Base-by-base conservation (phyloP, 2,329 filamentous ascomycete genomes). In the Ophiostoma populinum region DNA sequence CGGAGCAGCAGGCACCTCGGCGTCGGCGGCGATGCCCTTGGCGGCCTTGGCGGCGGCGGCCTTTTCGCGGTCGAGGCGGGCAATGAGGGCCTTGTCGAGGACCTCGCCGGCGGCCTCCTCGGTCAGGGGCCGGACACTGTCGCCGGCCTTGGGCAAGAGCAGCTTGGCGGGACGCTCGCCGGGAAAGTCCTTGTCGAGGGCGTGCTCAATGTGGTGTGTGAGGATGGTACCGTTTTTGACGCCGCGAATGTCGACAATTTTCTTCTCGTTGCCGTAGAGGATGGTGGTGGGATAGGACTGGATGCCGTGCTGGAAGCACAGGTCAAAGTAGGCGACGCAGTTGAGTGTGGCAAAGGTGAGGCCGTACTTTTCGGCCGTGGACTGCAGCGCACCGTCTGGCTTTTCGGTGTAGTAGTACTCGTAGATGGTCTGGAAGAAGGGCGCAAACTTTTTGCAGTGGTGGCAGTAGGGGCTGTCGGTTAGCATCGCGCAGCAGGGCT, bases 351-450 rank as follows among this genome's bases (percentile, higher is more conserved):
- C 87, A 50, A 98, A 94, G 47, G 80, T 75, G 55, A 93, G 87
- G 55, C 87, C 74, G 57, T 95, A 95, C 54, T 75, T 90, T 36
- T 75, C 65, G 21, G 75, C 74, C 50, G 94, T 94, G 19, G 58
- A 56, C 26, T 65, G 58, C 57, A 70, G 43, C 52, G 62, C 47
- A 58, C 67, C 45, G 54, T 61, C 47, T 58, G 62, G 47, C 47
- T 83, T 76, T 24, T 82, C 90, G 24, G 86, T 94, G 59, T 82
- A 62, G 61, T 94, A 98, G 56, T 76, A 94, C 59, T 98, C 90
- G 63, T 95, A 93, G 11, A 87, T 56, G 5, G 86, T 94, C 57
- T 95, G 85, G 64, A 74, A 94, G 34, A 72, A 76, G 7, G 90
- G 90, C 35, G 81, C 83, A 49, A 83, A 80, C 33, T 67, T 62